Percentiles rank a stretch among this genome's conserved stretches.
Evolutionary conservation across 371 early-diverging fungal genomes (phyloP).

Genomic region (Mucor indicus): DNA sequence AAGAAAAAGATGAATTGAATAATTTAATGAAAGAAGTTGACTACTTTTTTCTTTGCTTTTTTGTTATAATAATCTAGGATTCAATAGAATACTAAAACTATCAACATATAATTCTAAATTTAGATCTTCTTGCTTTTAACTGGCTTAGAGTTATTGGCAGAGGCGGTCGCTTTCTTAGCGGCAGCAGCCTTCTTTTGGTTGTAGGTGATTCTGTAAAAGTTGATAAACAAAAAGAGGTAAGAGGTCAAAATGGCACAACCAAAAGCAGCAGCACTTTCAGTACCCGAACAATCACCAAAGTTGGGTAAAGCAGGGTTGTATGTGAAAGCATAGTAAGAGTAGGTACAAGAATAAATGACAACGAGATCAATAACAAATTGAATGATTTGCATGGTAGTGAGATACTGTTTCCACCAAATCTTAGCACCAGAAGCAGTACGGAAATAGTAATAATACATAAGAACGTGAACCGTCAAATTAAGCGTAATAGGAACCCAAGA

Average conservation of each 20-base stretch:
- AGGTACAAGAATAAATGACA: constrained; percentile 69
- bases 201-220: constrained; percentile 83
- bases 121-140: constrained; percentile 2
- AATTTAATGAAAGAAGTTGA: too few relatives aligned
- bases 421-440: constrained; percentile 73
- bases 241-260: constrained; percentile 73
- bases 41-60: too few relatives aligned
- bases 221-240: constrained; percentile 81
- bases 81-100: too few relatives aligned
- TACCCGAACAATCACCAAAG: constrained; percentile 71
- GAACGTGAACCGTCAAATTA: constrained; percentile 83
- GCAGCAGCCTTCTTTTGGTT: constrained; percentile 25
- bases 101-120: too few relatives aligned
- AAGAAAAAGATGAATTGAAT: too few relatives aligned
- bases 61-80: too few relatives aligned
- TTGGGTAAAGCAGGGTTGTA: constrained; percentile 59
- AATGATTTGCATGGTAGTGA: constrained; percentile 84
- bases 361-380: constrained; percentile 83
- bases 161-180: neutral
- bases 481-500: constrained; percentile 73
- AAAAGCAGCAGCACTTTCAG: constrained; percentile 70
- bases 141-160: neutral
- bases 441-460: constrained; percentile 90
- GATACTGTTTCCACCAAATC: constrained; percentile 87
- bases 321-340: constrained; percentile 66